Evolutionary conservation across 495 filamentous ascomycete species (phyloP).

Genomic region (Daldinia bambusicola): DNA sequence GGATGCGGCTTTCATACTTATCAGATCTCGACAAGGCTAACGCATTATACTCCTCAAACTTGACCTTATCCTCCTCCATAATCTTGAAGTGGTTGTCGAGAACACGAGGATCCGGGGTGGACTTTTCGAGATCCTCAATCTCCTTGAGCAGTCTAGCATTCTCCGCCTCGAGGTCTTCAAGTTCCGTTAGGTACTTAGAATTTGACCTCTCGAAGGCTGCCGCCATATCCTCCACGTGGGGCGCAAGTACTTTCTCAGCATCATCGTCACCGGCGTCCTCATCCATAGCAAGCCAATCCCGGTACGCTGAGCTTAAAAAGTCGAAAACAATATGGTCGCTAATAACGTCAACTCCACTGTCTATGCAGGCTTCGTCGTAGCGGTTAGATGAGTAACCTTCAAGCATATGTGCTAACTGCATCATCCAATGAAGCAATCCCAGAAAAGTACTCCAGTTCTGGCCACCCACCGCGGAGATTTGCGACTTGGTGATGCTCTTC

Average conservation of each 20-base stretch:
- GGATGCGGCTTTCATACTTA: slow-evolving; percentile 80
- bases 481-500: slow-evolving; percentile 91
- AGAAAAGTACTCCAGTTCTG: slow-evolving; percentile 96
- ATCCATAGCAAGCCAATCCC: slow-evolving; percentile 89
- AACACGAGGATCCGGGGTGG: slow-evolving; percentile 79
- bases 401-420: slow-evolving; percentile 94
- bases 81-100: slow-evolving; percentile 86
- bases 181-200: slow-evolving; percentile 79
- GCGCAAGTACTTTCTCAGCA: slow-evolving; percentile 75
- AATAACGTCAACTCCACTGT: slow-evolving; percentile 84
- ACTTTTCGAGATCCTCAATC: slow-evolving; percentile 87
- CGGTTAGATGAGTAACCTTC: slow-evolving; percentile 76
- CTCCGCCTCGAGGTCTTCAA: slow-evolving; percentile 84
- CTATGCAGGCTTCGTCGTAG: slow-evolving; percentile 87
- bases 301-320: slow-evolving; percentile 88
- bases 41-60: slow-evolving; percentile 92
- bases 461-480: slow-evolving; percentile 91
- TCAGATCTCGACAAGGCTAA: slow-evolving; percentile 80
- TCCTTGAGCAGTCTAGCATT: slow-evolving; percentile 80
- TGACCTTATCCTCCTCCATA: slow-evolving; percentile 87
- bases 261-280: slow-evolving; percentile 88
- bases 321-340: slow-evolving; percentile 93
- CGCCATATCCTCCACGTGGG: slow-evolving; percentile 91
- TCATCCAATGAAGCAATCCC: slow-evolving; percentile 97
- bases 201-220: slow-evolving; percentile 86